Evolutionary conservation across 2,329 filamentous ascomycete genomes (phyloP).

Genomic region (Graphium sp.): DNA sequence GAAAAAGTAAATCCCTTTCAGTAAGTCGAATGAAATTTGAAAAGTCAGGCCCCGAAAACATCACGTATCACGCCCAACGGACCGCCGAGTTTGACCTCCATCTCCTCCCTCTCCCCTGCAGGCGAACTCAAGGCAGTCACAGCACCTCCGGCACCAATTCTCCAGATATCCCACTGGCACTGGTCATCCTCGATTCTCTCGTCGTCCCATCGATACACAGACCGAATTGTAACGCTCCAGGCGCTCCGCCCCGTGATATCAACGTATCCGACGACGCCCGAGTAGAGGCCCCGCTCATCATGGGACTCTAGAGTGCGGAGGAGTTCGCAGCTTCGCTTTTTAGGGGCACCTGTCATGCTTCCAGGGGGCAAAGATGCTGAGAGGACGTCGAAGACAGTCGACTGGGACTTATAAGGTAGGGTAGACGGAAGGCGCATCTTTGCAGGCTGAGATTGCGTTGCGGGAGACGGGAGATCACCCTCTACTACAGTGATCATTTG

Average conservation of each 20-base stretch:
- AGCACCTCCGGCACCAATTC: slow-evolving; percentile 77
- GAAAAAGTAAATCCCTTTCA: no score
- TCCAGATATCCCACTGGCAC: slow-evolving; percentile 46
- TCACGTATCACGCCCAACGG: slow-evolving; percentile 24
- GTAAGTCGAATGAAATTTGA: slow-evolving; percentile 1
- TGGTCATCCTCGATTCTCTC: slow-evolving; percentile 21
- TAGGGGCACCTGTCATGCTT: slow-evolving; percentile 92
- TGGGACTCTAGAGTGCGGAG: slow-evolving; percentile 49
- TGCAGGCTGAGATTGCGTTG: neutral
- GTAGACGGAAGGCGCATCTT: slow-evolving; percentile 12
- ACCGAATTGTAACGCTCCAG: slow-evolving; percentile 83
- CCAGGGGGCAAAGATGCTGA: slow-evolving; percentile 69
- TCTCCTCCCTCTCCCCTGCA: slow-evolving; percentile 76
- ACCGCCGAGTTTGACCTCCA: slow-evolving; percentile 58
- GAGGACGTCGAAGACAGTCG: slow-evolving; percentile 62
- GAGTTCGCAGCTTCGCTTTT: slow-evolving; percentile 81
- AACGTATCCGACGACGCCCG: slow-evolving; percentile 78
- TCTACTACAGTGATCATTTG: slow-evolving; percentile 84
- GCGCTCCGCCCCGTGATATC: slow-evolving; percentile 73
- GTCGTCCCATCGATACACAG: slow-evolving; percentile 57
- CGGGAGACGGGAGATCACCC: slow-evolving; percentile 33
- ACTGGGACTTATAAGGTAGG: no score
- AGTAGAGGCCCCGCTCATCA: slow-evolving; percentile 59
- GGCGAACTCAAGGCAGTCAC: slow-evolving; percentile 72
- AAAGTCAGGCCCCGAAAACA: neutral